Percentiles rank a stretch among this genome's conserved stretches.
Conservation (phyloP, 2,329 filamentous ascomycete genomes). For the Diaporthe citrichinensis region DNA sequence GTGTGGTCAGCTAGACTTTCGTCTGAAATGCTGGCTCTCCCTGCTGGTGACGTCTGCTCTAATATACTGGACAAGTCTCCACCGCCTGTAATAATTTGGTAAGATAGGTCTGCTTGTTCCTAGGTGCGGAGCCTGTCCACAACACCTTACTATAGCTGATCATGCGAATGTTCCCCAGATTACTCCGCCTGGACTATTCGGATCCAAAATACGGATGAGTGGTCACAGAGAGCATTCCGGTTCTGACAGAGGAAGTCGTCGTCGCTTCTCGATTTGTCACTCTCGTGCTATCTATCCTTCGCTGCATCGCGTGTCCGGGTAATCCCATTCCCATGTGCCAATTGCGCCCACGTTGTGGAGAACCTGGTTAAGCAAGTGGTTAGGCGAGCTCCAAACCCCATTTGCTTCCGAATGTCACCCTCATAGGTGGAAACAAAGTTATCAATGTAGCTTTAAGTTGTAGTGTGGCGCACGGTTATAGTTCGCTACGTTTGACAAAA, state of each 20-base stretch:
- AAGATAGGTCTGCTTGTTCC: neutral
- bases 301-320: neutral
- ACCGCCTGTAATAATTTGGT: neutral
- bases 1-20: neutral
- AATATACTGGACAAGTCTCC: neutral
- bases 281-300: neutral
- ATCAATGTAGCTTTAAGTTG: neutral
- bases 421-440: slow-evolving; percentile 5
- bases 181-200: too few species aligned
- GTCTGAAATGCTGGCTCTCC: neutral
- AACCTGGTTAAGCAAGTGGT: neutral
- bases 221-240: neutral
- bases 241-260: neutral
- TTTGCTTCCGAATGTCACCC: neutral
- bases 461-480: neutral
- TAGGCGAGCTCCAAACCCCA: neutral
- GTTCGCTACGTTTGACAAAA: neutral
- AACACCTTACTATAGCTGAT: neutral
- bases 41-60: neutral
- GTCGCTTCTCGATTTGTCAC: neutral
- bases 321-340: neutral
- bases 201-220: neutral
- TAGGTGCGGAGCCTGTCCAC: neutral
- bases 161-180: too few species aligned
- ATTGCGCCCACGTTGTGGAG: neutral